Conservation (phyloP, 768 basidiomycete species). For the Termitomyces sp. region DNA sequence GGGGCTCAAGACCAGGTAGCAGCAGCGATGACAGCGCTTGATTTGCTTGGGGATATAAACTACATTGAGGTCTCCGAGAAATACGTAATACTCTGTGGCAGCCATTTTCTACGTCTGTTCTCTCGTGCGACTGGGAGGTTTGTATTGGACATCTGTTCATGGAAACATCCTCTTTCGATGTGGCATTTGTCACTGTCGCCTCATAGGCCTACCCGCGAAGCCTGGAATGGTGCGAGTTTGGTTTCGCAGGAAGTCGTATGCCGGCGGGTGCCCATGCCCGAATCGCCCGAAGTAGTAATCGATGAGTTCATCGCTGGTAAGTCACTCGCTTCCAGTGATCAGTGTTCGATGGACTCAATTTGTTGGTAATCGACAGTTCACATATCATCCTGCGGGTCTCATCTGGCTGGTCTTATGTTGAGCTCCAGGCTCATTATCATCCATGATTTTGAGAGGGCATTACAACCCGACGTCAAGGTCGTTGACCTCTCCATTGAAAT, state of each 20-base stretch:
- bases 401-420: slow-evolving; percentile 37
- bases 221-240: slow-evolving; percentile 1
- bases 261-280: neutral
- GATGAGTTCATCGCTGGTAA: slow-evolving; percentile 49
- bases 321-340: slow-evolving; percentile 6
- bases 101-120: slow-evolving; percentile 48
- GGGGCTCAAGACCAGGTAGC: neutral
- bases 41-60: slow-evolving; percentile 37
- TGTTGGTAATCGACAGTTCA: slow-evolving; percentile 27
- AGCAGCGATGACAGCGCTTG: neutral
- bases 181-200: slow-evolving; percentile 30
- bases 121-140: slow-evolving; percentile 41
- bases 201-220: slow-evolving; percentile 3
- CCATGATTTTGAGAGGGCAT: slow-evolving; percentile 37
- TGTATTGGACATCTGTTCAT: slow-evolving; percentile 41
- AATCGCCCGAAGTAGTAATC: slow-evolving; percentile 16
- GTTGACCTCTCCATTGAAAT: slow-evolving; percentile 35
- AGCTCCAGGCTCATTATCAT: slow-evolving; percentile 41
- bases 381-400: slow-evolving; percentile 46
- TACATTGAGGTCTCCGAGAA: slow-evolving; percentile 65
- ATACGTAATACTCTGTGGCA: slow-evolving; percentile 60
- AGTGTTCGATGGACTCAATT: neutral
- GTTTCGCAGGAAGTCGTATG: slow-evolving; percentile 6
- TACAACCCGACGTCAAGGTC: slow-evolving; percentile 23
- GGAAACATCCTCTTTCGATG: slow-evolving; percentile 28